A percentile compares a stretch with the other conserved stretches of the same genome.
Evolutionary conservation across 768 basidiomycete species (phyloP).

Genomic region (Cystoderma amianthinum): DNA sequence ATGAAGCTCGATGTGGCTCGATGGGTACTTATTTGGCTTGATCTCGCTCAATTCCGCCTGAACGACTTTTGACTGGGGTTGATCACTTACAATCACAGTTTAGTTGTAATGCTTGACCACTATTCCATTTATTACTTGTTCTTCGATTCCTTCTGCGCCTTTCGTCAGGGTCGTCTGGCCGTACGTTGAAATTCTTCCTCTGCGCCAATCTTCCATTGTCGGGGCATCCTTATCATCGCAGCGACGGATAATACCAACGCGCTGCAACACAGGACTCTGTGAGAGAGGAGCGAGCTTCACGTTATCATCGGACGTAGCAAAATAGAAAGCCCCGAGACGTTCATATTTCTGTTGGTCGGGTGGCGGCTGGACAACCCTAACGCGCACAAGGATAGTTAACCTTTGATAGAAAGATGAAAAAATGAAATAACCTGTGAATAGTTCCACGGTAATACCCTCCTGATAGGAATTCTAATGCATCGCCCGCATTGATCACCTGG

Average conservation of each 20-base stretch:
- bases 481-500: constrained; percentile 39
- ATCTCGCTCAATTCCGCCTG: no score
- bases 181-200: not conserved
- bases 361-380: constrained; percentile 41
- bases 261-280: constrained; percentile 35
- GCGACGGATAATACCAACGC: constrained; percentile 18
- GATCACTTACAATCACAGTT: no score
- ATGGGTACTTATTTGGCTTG: no score
- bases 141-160: not conserved
- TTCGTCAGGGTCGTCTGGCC: not conserved
- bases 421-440: constrained; percentile 20
- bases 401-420: not conserved
- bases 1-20: no score
- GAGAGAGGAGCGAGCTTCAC: constrained; percentile 29
- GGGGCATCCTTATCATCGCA: constrained; percentile 2
- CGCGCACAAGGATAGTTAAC: not conserved
- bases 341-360: constrained; percentile 31
- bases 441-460: constrained; percentile 43
- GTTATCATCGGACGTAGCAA: constrained; percentile 35
- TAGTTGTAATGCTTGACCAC: not conserved
- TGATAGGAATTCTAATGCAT: constrained; percentile 39
- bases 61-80: no score
- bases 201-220: constrained; percentile 1
- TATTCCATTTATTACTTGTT: not conserved
- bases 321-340: constrained; percentile 43